Conservation (phyloP, 306 rosid genomes). For the Quercus dentata region DNA sequence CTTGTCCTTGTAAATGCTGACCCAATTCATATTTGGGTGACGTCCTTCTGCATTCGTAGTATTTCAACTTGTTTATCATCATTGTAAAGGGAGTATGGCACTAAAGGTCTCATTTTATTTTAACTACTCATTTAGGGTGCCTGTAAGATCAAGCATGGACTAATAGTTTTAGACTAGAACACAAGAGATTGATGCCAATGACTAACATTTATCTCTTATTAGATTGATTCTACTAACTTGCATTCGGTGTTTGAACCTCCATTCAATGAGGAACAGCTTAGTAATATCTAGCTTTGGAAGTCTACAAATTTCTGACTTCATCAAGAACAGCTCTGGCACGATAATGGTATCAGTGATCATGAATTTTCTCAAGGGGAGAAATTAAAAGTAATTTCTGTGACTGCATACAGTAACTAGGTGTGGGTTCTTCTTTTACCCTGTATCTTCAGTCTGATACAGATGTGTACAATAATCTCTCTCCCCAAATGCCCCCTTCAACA, state of each 20-base stretch:
- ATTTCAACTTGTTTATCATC: background rate
- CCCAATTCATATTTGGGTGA: background rate
- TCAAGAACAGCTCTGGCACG: background rate
- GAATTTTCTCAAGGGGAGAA: background rate
- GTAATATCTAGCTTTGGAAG: background rate
- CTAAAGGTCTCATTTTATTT: background rate
- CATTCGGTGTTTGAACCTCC: background rate
- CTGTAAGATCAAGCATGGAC: background rate
- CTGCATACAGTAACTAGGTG: background rate
- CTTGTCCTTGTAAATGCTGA: background rate
- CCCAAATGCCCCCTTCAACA: no score
- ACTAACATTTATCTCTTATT: no score
- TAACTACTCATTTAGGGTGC: background rate
- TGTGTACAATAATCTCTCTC: no score
- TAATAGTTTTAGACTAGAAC: background rate
- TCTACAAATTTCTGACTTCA: background rate
- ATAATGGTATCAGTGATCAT: background rate
- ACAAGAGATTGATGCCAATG: background rate
- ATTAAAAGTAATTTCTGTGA: background rate
- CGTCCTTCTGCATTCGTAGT: no score
- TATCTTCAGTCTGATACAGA: no score
- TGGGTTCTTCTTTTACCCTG: background rate
- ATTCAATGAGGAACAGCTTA: background rate
- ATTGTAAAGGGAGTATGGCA: background rate
- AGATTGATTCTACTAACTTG: background rate